phyloP scores from a whole-genome alignment of 768 basidiomycete species.

The Tylopilus sp. region DNA sequence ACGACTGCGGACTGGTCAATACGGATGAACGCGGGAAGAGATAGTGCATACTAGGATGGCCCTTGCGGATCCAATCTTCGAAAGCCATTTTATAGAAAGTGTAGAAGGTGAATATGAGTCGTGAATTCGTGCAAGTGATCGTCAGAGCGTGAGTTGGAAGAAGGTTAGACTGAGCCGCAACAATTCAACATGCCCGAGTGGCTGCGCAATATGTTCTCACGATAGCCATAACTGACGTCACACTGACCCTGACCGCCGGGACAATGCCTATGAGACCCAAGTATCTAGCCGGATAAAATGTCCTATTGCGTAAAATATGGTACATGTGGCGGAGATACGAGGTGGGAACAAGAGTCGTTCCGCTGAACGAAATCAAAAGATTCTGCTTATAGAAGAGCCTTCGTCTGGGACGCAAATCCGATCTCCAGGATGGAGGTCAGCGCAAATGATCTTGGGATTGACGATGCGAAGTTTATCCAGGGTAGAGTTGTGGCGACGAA shows the following conservation, averaged over 20 bases:
- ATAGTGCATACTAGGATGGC: slow-evolving; percentile 49
- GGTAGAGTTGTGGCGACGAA: slow-evolving; percentile 44
- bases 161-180: slow-evolving; percentile 9
- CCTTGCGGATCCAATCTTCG: slow-evolving; percentile 44
- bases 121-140: slow-evolving; percentile 28
- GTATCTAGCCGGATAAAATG: neutral
- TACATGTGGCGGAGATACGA: slow-evolving; percentile 20
- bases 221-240: slow-evolving; percentile 19
- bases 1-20: slow-evolving; percentile 42
- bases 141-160: slow-evolving; percentile 8
- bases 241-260: neutral
- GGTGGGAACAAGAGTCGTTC: neutral
- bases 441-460: slow-evolving; percentile 54
- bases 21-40: neutral
- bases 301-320: slow-evolving; percentile 8
- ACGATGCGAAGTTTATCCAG: slow-evolving; percentile 49
- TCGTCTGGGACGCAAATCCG: slow-evolving; percentile 55
- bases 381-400: slow-evolving; percentile 31
- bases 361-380: slow-evolving; percentile 17
- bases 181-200: slow-evolving; percentile 22
- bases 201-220: slow-evolving; percentile 22
- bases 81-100: slow-evolving; percentile 31
- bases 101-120: slow-evolving; percentile 15
- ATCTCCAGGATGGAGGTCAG: slow-evolving; percentile 55
- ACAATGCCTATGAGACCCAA: no score